Conservation (phyloP, 1,284 basidiomycete genomes). For the Pseudozyma thailandica region DNA sequence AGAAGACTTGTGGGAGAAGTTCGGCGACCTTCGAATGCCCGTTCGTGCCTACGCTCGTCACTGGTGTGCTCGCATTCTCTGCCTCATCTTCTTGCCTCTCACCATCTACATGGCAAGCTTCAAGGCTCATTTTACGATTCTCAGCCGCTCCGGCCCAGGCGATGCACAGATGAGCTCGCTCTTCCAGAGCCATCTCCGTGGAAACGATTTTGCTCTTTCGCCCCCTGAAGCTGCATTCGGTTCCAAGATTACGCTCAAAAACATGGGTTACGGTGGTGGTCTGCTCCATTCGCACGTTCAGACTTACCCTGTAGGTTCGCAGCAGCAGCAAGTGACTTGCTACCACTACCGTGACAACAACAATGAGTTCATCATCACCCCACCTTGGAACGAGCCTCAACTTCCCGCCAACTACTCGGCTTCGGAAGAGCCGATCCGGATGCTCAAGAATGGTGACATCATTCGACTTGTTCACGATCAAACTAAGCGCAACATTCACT, state of each 20-base stretch:
- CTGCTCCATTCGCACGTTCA: constrained; percentile 96
- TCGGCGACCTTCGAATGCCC: constrained; percentile 93
- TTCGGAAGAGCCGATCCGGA: constrained; percentile 69
- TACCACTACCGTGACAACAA: constrained; percentile 99
- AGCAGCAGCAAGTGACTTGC: constrained; percentile 96
- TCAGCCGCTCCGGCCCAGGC: constrained; percentile 93
- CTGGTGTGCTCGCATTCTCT: constrained; percentile 86
- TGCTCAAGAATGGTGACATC: constrained; percentile 80
- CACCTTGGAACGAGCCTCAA: constrained; percentile 76
- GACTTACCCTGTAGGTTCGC: constrained; percentile 89
- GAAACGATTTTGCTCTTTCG: constrained; percentile 84
- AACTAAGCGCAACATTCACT: constrained; percentile 91
- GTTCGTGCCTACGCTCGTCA: constrained; percentile 85
- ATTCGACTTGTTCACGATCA: constrained; percentile 83
- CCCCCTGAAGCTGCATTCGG: constrained; percentile 82
- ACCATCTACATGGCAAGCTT: constrained; percentile 92
- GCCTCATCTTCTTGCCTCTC: constrained; percentile 88
- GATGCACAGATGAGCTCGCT: constrained; percentile 98
- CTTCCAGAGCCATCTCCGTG: constrained; percentile 95
- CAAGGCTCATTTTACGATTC: constrained; percentile 93
- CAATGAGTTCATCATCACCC: constrained; percentile 88
- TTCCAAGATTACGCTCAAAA: constrained; percentile 92
- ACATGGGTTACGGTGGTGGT: constrained; percentile 97
- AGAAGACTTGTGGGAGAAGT: constrained; percentile 98
- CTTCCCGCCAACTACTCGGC: constrained; percentile 51